phyloP scores from a whole-genome alignment of 768 basidiomycete genomes.

The Leccinellum luteum region DNA sequence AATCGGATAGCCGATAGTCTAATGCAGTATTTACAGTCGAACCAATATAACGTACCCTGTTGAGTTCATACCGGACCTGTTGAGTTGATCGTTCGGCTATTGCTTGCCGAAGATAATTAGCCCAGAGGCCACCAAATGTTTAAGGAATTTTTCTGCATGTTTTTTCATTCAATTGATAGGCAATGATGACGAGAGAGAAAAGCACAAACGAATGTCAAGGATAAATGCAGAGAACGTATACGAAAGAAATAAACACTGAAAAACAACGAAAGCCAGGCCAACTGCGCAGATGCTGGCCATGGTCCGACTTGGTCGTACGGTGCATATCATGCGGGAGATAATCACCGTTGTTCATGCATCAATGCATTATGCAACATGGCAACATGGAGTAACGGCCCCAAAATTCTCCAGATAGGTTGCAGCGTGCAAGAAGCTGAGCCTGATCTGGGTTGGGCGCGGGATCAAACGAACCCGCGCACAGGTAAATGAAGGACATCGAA shows the following conservation, averaged over 20 bases:
- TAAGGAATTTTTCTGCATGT: not conserved
- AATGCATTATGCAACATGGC: not conserved
- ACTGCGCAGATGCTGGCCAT: not conserved
- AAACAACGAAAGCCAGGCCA: not conserved
- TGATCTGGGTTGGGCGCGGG: constrained; percentile 8
- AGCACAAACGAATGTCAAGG: not conserved
- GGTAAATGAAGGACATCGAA: not conserved
- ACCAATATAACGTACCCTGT: too few species aligned
- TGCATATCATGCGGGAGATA: constrained; percentile 17
- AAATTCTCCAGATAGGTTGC: constrained; percentile 4
- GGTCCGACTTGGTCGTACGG: not conserved
- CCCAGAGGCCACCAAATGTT: not conserved
- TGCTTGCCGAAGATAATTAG: not conserved
- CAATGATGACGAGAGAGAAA: not conserved
- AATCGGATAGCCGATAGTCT: not conserved
- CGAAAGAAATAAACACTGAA: not conserved
- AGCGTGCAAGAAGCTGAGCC: not conserved
- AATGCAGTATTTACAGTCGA: too few species aligned
- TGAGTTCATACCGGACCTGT: too few species aligned
- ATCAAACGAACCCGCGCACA: constrained; percentile 1
- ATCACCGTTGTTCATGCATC: constrained; percentile 24
- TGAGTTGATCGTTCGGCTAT: not conserved
- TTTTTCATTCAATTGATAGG: not conserved
- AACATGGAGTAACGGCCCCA: not conserved
- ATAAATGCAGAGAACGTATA: not conserved